Percentiles rank a stretch among this genome's conserved stretches.
Conservation (phyloP, 163 green algal species). For the Scenedesmus sp. region DNA sequence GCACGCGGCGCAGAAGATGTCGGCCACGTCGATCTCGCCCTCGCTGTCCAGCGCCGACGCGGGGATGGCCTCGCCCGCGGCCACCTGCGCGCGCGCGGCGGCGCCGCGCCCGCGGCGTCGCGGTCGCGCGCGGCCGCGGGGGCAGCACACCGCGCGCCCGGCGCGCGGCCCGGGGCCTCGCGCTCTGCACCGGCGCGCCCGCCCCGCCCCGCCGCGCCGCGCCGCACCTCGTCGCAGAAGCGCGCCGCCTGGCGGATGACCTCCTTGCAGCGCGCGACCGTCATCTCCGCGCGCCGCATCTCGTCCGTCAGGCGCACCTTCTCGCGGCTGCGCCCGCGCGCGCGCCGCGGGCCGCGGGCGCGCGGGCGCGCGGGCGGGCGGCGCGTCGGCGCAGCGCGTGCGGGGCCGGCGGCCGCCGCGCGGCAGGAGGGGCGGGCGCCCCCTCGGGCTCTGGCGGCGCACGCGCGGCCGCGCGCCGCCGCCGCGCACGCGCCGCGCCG, state of each 20-base stretch:
- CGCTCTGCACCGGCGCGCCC: no score
- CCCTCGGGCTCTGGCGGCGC: no score
- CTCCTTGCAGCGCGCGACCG: constrained; percentile 60
- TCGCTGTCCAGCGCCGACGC: constrained; percentile 65
- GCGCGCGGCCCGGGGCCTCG: not conserved
- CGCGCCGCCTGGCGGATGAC: constrained; percentile 66
- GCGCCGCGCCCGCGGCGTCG: no score
- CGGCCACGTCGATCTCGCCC: constrained; percentile 74
- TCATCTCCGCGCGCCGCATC: constrained; percentile 59
- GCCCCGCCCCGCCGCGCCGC: constrained; percentile 35
- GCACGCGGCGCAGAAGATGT: constrained; percentile 90
- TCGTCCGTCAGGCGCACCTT: constrained; percentile 69
- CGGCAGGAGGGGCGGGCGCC: no score
- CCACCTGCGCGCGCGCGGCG: not conserved
- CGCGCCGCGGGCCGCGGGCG: not conserved
- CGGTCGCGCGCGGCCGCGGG: not conserved
- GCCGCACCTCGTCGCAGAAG: constrained; percentile 71
- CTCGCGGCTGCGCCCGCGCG: constrained; percentile 49
- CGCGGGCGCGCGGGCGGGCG: no score
- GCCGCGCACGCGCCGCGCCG: constrained; percentile 39
- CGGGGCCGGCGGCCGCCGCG: no score
- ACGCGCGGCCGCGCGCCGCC: no score
- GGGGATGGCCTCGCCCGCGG: constrained; percentile 56
- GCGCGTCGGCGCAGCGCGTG: no score
- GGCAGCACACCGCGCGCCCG: no score